Conservation (phyloP, 2,329 filamentous ascomycete species). For the Bipolaris sorokiniana region DNA sequence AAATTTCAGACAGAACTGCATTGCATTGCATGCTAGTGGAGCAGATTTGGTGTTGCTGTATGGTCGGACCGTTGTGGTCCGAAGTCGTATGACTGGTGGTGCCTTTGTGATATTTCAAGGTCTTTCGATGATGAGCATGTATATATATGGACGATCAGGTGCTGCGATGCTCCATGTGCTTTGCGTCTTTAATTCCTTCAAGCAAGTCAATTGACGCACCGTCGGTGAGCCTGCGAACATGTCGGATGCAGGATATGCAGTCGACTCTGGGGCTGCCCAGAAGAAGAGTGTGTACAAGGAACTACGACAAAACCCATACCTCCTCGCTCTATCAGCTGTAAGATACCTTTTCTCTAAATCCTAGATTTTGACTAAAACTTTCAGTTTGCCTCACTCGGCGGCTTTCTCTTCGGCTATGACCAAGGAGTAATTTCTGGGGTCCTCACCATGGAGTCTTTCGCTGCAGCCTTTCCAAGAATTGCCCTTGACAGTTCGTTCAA, state of each 20-base stretch:
- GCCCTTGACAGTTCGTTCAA: slow-evolving; percentile 28
- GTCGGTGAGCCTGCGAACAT: not conserved
- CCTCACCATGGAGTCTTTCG: slow-evolving; percentile 30
- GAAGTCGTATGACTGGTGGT: slow-evolving; percentile 17
- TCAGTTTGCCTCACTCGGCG: slow-evolving; percentile 29
- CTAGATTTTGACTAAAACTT: not conserved
- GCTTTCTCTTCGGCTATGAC: slow-evolving; percentile 32
- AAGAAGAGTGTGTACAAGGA: slow-evolving; percentile 30
- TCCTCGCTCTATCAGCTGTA: slow-evolving; percentile 27
- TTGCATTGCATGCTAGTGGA: slow-evolving; percentile 1
- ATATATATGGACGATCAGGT: slow-evolving; percentile 4
- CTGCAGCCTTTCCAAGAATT: slow-evolving; percentile 28
- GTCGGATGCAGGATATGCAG: slow-evolving; percentile 1
- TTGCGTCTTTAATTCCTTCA: not conserved
- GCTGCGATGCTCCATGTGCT: not conserved
- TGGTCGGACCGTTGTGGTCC: slow-evolving; percentile 25
- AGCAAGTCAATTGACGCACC: not conserved
- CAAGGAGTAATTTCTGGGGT: slow-evolving; percentile 30
- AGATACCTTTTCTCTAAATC: not conserved
- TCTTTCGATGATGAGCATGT: slow-evolving; percentile 7
- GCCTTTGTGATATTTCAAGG: slow-evolving; percentile 5
- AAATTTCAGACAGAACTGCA: slow-evolving; percentile 5
- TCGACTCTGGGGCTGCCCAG: slow-evolving; percentile 7
- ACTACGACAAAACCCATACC: slow-evolving; percentile 28
- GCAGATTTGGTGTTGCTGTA: slow-evolving; percentile 14